These are phyloP conservation scores for Daldinia caldariorum DNA, from an alignment of 495 filamentous ascomycete species.

Conservation along the genomic window DNA sequence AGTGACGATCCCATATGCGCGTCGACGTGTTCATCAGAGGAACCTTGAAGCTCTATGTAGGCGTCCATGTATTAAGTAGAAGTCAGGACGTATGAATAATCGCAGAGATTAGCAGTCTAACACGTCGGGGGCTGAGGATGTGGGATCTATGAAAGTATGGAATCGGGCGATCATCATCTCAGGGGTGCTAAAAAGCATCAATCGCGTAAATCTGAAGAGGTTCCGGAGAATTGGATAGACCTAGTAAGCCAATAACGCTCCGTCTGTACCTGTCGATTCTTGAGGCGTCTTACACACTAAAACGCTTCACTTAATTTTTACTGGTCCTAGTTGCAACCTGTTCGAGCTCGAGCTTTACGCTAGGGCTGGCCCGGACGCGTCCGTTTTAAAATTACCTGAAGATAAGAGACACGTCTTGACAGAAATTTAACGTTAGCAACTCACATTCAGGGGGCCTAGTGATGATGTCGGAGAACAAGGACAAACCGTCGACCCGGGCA, in stretches of 20 bases:
- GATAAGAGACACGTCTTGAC: constrained; percentile 1
- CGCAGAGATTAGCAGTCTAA: constrained; percentile 23
- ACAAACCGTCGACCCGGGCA: constrained; percentile 10
- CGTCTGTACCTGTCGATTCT: constrained; percentile 31
- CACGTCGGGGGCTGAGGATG: not conserved
- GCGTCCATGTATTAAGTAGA: not conserved
- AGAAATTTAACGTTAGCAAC: not conserved
- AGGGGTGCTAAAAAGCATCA: constrained; percentile 26
- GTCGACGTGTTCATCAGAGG: not conserved
- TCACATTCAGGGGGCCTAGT: constrained; percentile 11
- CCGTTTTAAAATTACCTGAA: constrained; percentile 11
- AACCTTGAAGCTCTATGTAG: not conserved
- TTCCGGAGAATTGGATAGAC: constrained; percentile 34
- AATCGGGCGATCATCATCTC: constrained; percentile 38
- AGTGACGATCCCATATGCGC: not conserved
- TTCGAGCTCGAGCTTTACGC: constrained; percentile 21
- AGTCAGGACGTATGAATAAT: constrained; percentile 3
- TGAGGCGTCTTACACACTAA: constrained; percentile 10
- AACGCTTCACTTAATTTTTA: constrained; percentile 12
- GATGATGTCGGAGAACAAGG: constrained; percentile 21
- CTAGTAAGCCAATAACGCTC: constrained; percentile 22
- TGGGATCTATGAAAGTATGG: constrained; percentile 15
- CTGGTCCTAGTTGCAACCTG: constrained; percentile 15
- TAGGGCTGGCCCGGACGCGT: constrained; percentile 13
- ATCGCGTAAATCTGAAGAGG: constrained; percentile 38